These are phyloP conservation scores for Aspergillus flavus DNA, from an alignment of 2,329 filamentous ascomycete genomes.

Conservation along the genomic window DNA sequence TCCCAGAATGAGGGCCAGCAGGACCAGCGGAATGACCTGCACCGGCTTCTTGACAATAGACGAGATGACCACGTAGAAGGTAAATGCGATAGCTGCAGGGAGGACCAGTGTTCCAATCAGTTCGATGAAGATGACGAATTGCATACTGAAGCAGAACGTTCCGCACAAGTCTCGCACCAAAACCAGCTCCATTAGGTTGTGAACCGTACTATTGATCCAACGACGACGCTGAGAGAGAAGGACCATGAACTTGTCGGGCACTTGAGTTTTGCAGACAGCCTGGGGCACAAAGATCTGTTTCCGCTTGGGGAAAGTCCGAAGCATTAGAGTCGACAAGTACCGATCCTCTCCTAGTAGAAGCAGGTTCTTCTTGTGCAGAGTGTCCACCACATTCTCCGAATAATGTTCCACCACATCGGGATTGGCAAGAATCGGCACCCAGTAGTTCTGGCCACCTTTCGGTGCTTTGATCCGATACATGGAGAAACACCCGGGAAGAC, in stretches of 20 bases:
- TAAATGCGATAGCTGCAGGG: conserved; percentile 95
- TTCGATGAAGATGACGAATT: conserved; percentile 96
- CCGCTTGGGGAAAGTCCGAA: conserved; percentile 97
- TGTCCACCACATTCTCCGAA: conserved; percentile 98
- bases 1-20: conserved; percentile 88
- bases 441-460: conserved; percentile 98
- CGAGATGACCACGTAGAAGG: conserved; percentile 88
- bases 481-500: conserved; percentile 97
- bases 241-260: conserved; percentile 89
- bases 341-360: conserved; percentile 90
- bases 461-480: conserved; percentile 99
- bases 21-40: conserved; percentile 86
- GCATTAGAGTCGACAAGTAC: conserved; percentile 94
- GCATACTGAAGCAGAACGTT: conserved; percentile 99
- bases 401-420: conserved; percentile 99
- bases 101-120: conserved; percentile 91
- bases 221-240: conserved; percentile 90
- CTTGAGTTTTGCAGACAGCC: conserved; percentile 97
- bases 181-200: conserved; percentile 97
- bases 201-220: conserved; percentile 99
- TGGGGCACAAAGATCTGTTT: conserved; percentile 99
- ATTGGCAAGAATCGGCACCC: conserved; percentile 97
- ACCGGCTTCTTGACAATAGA: conserved; percentile 77
- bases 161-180: conserved; percentile 94
- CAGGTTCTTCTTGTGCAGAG: conserved; percentile 95